Conservation (phyloP, 257 asterid species). For the Marsdenia floribunda region DNA sequence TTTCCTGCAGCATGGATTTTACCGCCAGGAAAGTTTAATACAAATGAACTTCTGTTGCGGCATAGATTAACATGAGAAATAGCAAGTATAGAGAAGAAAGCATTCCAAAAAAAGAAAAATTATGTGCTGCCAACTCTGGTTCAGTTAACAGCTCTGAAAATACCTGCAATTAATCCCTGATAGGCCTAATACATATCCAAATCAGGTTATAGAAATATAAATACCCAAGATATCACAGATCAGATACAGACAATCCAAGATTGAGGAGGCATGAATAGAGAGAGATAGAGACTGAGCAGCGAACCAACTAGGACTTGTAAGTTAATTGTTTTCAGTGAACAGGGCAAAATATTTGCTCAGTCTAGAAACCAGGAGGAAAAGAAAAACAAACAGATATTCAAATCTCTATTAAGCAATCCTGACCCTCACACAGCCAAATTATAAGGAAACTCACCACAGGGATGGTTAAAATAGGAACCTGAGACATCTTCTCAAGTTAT, state of each 20-base stretch:
- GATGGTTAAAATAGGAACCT: background rate
- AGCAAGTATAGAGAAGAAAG: background rate
- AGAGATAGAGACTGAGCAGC: background rate
- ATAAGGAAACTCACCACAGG: background rate
- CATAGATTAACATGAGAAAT: background rate
- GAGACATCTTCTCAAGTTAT: background rate
- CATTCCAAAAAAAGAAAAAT: too few species aligned
- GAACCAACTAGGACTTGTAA: background rate
- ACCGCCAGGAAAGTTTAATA: background rate
- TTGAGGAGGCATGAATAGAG: background rate
- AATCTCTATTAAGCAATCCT: background rate
- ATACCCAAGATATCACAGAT: background rate
- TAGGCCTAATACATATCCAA: background rate
- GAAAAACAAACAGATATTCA: background rate
- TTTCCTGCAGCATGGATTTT: background rate
- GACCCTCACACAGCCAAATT: background rate
- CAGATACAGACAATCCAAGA: background rate
- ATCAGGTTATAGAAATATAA: background rate
- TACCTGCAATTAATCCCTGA: background rate
- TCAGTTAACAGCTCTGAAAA: background rate
- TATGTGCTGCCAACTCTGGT: background rate
- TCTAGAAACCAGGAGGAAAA: too few species aligned
- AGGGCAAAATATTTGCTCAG: too few species aligned
- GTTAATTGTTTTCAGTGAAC: too few species aligned
- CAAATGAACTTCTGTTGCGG: background rate